These are phyloP conservation scores for Cyberlindnera xylosilytica DNA, from an alignment of 805 yeast genomes.

Conservation along the genomic window DNA sequence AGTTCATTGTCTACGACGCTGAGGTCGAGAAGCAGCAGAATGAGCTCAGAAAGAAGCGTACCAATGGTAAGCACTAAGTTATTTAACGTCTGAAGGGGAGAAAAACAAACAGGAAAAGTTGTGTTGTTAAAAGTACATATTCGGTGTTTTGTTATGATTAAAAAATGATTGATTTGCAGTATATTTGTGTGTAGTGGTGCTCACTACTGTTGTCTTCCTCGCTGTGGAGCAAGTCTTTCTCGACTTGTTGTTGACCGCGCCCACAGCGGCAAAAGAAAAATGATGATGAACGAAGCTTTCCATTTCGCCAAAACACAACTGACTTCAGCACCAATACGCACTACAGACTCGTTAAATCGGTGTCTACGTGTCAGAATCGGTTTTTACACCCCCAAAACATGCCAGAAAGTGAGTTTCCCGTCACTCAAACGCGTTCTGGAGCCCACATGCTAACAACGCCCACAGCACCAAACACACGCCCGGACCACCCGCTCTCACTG, in stretches of 20 bases:
- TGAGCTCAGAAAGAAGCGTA: slow-evolving; percentile 67
- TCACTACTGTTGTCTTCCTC: neutral
- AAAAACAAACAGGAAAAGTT: no score
- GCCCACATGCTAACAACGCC: neutral
- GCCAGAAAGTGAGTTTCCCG: slow-evolving; percentile 6
- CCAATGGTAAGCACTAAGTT: slow-evolving; percentile 50
- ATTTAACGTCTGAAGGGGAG: no score
- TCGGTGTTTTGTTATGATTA: neutral
- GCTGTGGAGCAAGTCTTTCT: no score
- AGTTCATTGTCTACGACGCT: slow-evolving; percentile 84
- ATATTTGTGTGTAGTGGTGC: no score
- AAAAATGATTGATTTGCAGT: neutral
- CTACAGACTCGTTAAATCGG: no score
- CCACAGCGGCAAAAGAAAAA: neutral
- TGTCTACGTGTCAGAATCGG: no score
- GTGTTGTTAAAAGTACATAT: slow-evolving; percentile 1
- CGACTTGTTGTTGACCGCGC: no score
- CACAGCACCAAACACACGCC: slow-evolving; percentile 2
- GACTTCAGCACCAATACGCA: neutral
- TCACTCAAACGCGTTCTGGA: neutral
- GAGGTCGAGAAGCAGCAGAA: slow-evolving; percentile 71
- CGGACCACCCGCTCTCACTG: slow-evolving; percentile 1
- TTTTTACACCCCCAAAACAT: neutral
- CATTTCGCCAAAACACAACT: neutral
- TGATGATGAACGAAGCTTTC: no score